Conservation (phyloP, 164 flowering plant genomes). For the Vitis rupestris region DNA sequence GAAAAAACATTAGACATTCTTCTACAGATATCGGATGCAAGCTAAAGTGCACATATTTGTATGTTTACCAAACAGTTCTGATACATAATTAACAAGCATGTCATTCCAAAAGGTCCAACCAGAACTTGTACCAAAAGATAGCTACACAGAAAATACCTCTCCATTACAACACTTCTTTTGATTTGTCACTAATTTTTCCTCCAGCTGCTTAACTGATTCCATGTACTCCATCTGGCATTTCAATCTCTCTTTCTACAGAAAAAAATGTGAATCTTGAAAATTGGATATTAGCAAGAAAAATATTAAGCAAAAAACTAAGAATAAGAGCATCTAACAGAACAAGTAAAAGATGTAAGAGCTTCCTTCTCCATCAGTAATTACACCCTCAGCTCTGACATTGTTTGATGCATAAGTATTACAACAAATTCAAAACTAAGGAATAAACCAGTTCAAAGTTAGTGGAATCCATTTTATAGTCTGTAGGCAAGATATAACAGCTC, state of each 20-base stretch:
- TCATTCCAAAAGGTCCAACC: neutral
- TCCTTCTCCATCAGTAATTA: too few species aligned
- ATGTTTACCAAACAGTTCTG: neutral
- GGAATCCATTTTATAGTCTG: neutral
- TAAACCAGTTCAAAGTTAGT: neutral
- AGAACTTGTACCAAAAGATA: neutral
- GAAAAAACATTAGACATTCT: neutral
- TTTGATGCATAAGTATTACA: neutral
- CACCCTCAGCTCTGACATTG: too few species aligned
- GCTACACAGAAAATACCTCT: slow-evolving; percentile 36
- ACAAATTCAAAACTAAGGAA: slow-evolving; percentile 1
- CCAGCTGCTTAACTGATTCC: slow-evolving; percentile 77
- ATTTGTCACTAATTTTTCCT: slow-evolving; percentile 61
- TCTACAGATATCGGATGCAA: neutral
- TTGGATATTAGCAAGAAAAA: neutral
- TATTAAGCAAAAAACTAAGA: neutral
- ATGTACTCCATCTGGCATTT: slow-evolving; percentile 79
- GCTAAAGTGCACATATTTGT: neutral
- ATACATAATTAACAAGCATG: neutral
- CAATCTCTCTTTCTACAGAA: slow-evolving; percentile 58
- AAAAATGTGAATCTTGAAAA: neutral
- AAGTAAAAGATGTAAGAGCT: too few species aligned
- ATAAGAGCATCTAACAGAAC: neutral
- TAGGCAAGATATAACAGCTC: neutral
- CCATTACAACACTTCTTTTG: slow-evolving; percentile 43